Evolutionary conservation across 148 eudicot genomes (phyloP).

Genomic region (Vaccinium myrtillus): DNA sequence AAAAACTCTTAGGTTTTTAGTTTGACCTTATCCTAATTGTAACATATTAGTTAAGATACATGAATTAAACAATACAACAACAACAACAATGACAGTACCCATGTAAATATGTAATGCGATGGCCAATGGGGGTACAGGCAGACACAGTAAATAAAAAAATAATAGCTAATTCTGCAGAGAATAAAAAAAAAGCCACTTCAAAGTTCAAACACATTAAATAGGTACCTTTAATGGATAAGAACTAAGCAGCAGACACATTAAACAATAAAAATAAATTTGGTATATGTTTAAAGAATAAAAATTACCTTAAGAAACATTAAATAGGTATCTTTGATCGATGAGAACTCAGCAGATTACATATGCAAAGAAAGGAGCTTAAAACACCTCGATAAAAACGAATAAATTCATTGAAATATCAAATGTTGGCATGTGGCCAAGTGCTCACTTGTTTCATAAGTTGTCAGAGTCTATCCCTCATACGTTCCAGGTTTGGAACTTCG

Average conservation of each 20-base stretch:
- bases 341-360: neutral
- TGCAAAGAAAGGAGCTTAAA: neutral
- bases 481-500: neutral
- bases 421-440: neutral
- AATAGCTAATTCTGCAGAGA: neutral
- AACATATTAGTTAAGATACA: neutral
- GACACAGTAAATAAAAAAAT: neutral
- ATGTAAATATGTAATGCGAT: neutral
- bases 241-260: neutral
- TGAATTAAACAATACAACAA: neutral
- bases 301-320: neutral
- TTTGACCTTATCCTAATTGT: neutral
- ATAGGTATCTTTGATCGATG: neutral
- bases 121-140: neutral
- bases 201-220: neutral
- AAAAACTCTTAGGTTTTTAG: neutral
- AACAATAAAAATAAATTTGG: neutral
- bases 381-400: neutral
- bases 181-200: neutral
- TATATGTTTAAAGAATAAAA: neutral
- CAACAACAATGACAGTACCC: neutral
- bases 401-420: neutral
- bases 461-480: neutral
- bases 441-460: neutral
- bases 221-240: neutral